Evolutionary conservation across 140 eudicot genomes (phyloP).

Genomic region (Cichorium intybus): DNA sequence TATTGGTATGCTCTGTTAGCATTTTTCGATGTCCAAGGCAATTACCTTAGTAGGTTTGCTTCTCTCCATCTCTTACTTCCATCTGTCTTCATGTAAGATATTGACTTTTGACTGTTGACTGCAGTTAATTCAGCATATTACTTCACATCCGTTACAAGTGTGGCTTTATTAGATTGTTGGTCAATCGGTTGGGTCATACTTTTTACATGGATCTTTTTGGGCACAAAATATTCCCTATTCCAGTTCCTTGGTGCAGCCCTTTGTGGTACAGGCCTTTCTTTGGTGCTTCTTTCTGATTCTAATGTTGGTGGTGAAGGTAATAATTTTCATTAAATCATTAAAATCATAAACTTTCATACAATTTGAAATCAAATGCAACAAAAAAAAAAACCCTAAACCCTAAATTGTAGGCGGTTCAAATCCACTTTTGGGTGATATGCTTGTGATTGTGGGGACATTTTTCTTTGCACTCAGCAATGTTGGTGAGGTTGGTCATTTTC

Average conservation of each 20-base stretch:
- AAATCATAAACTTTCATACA: neutral
- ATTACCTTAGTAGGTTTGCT: conserved; percentile 58
- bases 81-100: neutral
- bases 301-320: conserved; percentile 76
- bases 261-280: conserved; percentile 64
- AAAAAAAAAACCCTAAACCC: neutral
- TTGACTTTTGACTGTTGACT: conserved; percentile 15
- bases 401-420: conserved; percentile 80
- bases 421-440: conserved; percentile 79
- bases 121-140: conserved; percentile 83
- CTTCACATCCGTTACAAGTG: conserved; percentile 84
- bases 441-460: conserved; percentile 63
- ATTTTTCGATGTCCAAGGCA: conserved; percentile 84
- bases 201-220: conserved; percentile 71
- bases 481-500: conserved; percentile 59
- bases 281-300: conserved; percentile 76
- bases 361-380: too few relatives aligned
- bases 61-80: too few relatives aligned
- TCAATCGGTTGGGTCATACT: conserved; percentile 76
- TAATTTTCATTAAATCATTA: conserved; percentile 2
- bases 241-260: conserved; percentile 68
- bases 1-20: conserved; percentile 75
- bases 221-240: conserved; percentile 58
- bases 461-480: conserved; percentile 74
- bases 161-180: conserved; percentile 71